A percentile compares a stretch with the other conserved stretches of the same genome.
Evolutionary conservation across 129 eudicot genomes (phyloP).

Genomic region (Gnaphalium uliginosum): DNA sequence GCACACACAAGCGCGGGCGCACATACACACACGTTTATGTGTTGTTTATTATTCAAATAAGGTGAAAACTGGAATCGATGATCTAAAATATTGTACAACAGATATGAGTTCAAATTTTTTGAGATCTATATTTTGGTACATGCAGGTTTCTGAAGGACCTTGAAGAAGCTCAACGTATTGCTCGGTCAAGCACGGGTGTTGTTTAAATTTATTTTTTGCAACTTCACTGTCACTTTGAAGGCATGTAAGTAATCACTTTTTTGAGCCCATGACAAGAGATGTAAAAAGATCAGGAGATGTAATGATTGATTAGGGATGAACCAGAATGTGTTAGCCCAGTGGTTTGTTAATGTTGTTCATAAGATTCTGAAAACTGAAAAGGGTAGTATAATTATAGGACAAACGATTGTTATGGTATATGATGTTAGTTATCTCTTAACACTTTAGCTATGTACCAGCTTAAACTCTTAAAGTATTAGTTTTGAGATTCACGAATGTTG

Average conservation of each 20-base stretch:
- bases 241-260: slow-evolving; percentile 24
- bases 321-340: slow-evolving; percentile 4
- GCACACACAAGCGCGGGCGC: background rate
- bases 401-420: background rate
- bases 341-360: slow-evolving; percentile 26
- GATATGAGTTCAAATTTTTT: background rate
- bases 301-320: slow-evolving; percentile 1
- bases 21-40: background rate
- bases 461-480: background rate
- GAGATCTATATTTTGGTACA: slow-evolving; percentile 16
- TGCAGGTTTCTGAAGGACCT: slow-evolving; percentile 88
- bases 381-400: slow-evolving; percentile 9
- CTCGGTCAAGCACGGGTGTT: slow-evolving; percentile 60
- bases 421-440: slow-evolving; percentile 12
- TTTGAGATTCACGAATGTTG: background rate
- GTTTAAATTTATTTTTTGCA: slow-evolving; percentile 36
- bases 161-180: slow-evolving; percentile 89
- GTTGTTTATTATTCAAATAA: background rate
- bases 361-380: slow-evolving; percentile 7
- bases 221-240: background rate
- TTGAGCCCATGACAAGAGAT: background rate
- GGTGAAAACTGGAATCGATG: background rate
- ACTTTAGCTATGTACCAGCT: background rate
- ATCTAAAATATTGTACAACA: background rate
- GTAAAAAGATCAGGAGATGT: slow-evolving; percentile 13